Base-by-base conservation (phyloP, 148 eudicot species). In the Chenopodium album region DNA sequence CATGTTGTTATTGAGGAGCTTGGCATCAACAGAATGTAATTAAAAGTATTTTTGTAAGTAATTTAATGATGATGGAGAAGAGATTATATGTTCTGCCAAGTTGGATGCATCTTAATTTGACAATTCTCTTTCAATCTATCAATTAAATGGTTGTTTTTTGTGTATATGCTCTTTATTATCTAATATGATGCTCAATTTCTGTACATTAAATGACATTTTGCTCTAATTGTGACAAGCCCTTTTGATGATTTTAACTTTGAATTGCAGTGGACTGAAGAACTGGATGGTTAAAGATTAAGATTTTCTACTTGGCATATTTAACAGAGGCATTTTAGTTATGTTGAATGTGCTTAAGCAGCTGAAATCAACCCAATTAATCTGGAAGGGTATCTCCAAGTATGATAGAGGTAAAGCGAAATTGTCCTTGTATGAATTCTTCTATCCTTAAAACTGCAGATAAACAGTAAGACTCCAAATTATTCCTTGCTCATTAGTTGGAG, bases 331-430 rank as follows among this genome's bases (percentile, higher is more conserved):
- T 79, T 1, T 28, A 32, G 72, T 29, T 32, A 78, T 71, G 84
- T 90, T 88, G 91, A 90, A 86, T 86, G 69, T 91, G 71, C 77
- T 92, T 85, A 92, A 82, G 86, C 86, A 76, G 82, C 54, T 94
- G 32, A 82, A 73, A 54, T 81, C 87, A 78, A 68, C 79, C 76
- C 91, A 82, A 71, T 68, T 65, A 64, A 63, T 86, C 73, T 75
- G 37, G 41, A 75, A 79, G 47, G 85, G 78, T 70, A 79, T 76
- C 41, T 20, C 75, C 71, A 81, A 75, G 34, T 81, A 71, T 83
- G 64, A 28, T 82, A 83, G 84, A 89, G 98, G 95, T 94, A 85
- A 84, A 69, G 26, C 29, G 50, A 78, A 68, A 44, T 68, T 37
- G 9, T 69, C 59, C 46, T 9, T 23, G 60, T 32, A 28, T 78